A percentile compares a stretch with the other conserved stretches of the same genome.
Conservation (phyloP, 108 stramenopile genomes). For the Parietichytrium sp. region DNA sequence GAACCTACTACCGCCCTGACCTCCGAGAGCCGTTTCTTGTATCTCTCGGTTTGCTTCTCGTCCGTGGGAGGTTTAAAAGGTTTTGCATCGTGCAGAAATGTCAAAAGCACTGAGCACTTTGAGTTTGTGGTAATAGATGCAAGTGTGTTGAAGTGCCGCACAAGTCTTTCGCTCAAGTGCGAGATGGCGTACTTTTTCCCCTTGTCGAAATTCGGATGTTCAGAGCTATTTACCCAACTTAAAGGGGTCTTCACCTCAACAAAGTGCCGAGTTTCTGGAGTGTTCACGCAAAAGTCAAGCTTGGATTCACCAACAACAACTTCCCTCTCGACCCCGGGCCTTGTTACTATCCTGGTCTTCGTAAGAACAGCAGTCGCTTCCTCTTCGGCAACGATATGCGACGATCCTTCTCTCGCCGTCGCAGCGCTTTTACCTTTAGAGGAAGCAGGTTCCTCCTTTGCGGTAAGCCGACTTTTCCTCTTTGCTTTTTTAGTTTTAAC, state of each 20-base stretch:
- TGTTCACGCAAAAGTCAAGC: slow-evolving; percentile 4
- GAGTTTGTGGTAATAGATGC: too few relatives aligned
- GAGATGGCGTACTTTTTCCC: background rate
- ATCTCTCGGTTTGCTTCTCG: background rate
- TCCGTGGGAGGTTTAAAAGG: background rate
- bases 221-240: background rate
- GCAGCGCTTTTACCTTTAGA: background rate
- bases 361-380: too few relatives aligned
- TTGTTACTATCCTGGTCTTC: background rate
- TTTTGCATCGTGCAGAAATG: slow-evolving; percentile 10
- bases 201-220: slow-evolving; percentile 12
- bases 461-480: background rate
- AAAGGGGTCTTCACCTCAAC: slow-evolving; percentile 24
- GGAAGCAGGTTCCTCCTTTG: background rate
- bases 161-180: background rate
- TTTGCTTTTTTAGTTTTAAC: background rate
- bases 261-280: background rate
- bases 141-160: background rate
- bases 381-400: background rate
- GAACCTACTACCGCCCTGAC: background rate
- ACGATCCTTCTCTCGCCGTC: background rate
- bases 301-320: background rate
- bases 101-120: background rate
- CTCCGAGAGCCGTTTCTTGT: background rate
- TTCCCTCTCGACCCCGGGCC: background rate